Percentiles rank a stretch among this genome's conserved stretches.
Evolutionary conservation across 106 monocot species (phyloP).

Genomic region (Acanthochlamys bracteata): DNA sequence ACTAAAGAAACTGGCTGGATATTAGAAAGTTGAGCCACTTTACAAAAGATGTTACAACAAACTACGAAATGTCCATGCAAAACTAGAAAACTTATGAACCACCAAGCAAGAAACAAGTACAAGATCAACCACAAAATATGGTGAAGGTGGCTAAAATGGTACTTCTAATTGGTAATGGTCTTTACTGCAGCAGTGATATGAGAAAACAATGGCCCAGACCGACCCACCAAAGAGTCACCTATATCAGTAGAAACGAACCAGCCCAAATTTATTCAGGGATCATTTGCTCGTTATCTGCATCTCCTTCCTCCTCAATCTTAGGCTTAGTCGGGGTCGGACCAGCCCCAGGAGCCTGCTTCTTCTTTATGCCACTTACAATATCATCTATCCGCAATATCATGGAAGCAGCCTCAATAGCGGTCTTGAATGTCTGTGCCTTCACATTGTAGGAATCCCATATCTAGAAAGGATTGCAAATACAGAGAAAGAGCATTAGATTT

Average conservation of each 20-base stretch:
- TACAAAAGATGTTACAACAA: too few relatives aligned
- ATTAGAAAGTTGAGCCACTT: too few relatives aligned
- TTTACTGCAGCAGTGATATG: too few relatives aligned
- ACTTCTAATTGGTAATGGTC: too few relatives aligned
- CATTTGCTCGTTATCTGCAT: conserved; percentile 82
- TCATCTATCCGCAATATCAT: conserved; percentile 96
- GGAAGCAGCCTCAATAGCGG: conserved; percentile 89
- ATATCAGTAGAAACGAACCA: background rate
- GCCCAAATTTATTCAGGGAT: conserved; percentile 52
- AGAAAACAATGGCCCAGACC: too few relatives aligned
- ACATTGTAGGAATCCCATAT: conserved; percentile 92
- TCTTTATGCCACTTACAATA: conserved; percentile 96
- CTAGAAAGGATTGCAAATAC: conserved; percentile 18
- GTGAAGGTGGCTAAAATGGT: too few relatives aligned
- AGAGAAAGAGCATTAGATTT: background rate
- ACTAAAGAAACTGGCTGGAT: too few relatives aligned
- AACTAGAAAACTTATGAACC: too few relatives aligned
- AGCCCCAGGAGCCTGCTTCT: conserved; percentile 79
- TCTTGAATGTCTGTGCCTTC: conserved; percentile 92
- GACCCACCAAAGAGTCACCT: background rate
- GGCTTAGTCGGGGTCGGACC: conserved; percentile 47
- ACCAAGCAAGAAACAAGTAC: too few relatives aligned
- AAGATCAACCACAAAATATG: too few relatives aligned
- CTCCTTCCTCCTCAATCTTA: conserved; percentile 74
- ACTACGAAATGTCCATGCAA: too few relatives aligned